phyloP scores from a whole-genome alignment of 768 basidiomycete species.

The Coprinopsis sp. region DNA sequence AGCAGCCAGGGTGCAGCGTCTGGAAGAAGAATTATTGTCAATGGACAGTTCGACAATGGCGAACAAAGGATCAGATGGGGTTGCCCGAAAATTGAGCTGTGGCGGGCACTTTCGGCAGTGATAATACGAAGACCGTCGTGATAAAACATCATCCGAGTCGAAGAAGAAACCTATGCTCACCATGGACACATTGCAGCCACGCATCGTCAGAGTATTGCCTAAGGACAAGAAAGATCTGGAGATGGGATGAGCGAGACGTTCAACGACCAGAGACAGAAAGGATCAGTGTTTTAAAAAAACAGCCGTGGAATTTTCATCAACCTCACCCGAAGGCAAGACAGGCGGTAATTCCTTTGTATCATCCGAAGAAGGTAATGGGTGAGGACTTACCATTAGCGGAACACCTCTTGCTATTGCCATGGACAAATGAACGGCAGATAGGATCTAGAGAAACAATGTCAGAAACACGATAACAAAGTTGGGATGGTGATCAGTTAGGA shows the following conservation, averaged over 20 bases:
- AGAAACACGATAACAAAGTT: background rate
- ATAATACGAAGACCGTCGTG: slow-evolving; percentile 92
- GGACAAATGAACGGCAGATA: slow-evolving; percentile 8
- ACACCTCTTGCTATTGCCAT: background rate
- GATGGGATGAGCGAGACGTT: slow-evolving; percentile 4
- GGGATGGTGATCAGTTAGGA: slow-evolving; percentile 49
- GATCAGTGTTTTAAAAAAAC: slow-evolving; percentile 67
- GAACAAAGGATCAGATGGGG: slow-evolving; percentile 54
- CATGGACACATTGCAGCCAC: background rate
- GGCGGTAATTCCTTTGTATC: slow-evolving; percentile 86
- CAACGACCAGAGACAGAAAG: slow-evolving; percentile 4
- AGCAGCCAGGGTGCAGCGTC: too few relatives aligned
- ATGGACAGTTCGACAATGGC: slow-evolving; percentile 2
- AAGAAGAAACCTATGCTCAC: slow-evolving; percentile 26
- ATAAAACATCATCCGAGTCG: slow-evolving; percentile 59
- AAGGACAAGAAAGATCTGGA: background rate
- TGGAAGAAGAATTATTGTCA: background rate
- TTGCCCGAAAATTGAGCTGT: slow-evolving; percentile 87
- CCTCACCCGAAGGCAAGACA: slow-evolving; percentile 44
- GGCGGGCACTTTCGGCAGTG: slow-evolving; percentile 88
- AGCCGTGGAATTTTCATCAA: slow-evolving; percentile 82
- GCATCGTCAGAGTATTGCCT: too few relatives aligned
- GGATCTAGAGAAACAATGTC: background rate
- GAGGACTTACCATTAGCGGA: slow-evolving; percentile 21
- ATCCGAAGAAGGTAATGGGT: slow-evolving; percentile 36